Percentiles rank a stretch among this genome's conserved stretches.
Conservation (phyloP, 352 stramenopile species). For the Phytophthora meadii region DNA sequence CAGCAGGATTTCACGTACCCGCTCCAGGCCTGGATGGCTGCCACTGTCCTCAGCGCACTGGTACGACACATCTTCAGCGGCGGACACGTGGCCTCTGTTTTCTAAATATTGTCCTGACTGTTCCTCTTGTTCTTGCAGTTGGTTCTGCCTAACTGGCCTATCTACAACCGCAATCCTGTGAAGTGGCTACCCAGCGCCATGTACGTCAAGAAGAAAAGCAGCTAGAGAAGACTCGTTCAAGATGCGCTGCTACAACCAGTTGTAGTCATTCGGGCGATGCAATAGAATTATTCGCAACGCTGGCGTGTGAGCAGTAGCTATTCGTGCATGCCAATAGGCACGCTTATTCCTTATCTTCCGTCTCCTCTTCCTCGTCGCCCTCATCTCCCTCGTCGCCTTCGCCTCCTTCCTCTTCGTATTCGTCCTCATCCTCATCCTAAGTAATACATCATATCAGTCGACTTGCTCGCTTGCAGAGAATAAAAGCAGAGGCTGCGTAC, state of each 20-base stretch:
- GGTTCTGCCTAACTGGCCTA: slow-evolving; percentile 81
- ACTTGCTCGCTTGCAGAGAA: background rate
- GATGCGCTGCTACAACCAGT: background rate
- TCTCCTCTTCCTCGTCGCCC: slow-evolving; percentile 26
- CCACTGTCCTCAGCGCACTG: slow-evolving; percentile 64
- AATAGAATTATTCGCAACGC: slow-evolving; percentile 15
- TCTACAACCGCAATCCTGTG: slow-evolving; percentile 87
- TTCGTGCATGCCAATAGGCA: background rate
- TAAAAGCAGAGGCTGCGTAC: slow-evolving; percentile 14
- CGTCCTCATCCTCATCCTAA: slow-evolving; percentile 47
- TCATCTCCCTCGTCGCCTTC: slow-evolving; percentile 44
- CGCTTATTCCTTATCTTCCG: slow-evolving; percentile 42
- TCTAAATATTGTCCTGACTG: too few relatives aligned
- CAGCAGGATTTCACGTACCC: slow-evolving; percentile 86
- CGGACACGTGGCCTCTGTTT: slow-evolving; percentile 25
- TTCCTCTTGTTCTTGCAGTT: slow-evolving; percentile 41
- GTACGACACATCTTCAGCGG: slow-evolving; percentile 31
- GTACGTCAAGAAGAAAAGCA: slow-evolving; percentile 69
- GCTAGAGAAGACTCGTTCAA: slow-evolving; percentile 12
- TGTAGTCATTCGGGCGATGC: background rate
- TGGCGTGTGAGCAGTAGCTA: background rate
- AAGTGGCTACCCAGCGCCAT: slow-evolving; percentile 82
- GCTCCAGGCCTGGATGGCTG: slow-evolving; percentile 72
- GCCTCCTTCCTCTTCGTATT: slow-evolving; percentile 50
- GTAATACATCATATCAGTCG: slow-evolving; percentile 8